A percentile compares a stretch with the other conserved stretches of the same genome.
Evolutionary conservation across 2,329 filamentous ascomycete species (phyloP).

Genomic region (Magnaporthiopsis rhizophila): DNA sequence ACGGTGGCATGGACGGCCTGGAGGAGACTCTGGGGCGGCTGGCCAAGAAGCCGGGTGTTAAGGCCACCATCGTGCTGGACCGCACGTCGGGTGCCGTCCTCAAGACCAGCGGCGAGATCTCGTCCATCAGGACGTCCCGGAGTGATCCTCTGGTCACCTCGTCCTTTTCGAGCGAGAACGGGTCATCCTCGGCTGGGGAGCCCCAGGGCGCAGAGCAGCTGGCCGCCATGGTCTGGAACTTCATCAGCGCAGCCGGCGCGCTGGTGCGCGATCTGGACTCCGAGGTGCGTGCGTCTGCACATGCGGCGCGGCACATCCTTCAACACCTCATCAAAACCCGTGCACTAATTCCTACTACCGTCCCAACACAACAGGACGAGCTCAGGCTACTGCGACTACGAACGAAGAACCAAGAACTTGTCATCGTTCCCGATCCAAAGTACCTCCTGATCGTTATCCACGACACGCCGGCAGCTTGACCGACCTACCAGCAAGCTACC

Average conservation of each 20-base stretch:
- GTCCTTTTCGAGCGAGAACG: conserved; percentile 6
- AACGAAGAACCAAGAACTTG: conserved; percentile 78
- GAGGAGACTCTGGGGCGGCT: conserved; percentile 60
- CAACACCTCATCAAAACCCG: neutral
- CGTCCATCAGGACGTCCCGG: conserved; percentile 43
- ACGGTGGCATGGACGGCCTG: conserved; percentile 46
- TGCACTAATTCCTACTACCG: conserved; percentile 3
- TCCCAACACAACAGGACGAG: conserved; percentile 49
- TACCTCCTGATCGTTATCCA: conserved; percentile 75
- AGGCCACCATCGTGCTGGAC: conserved; percentile 69
- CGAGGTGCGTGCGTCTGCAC: conserved; percentile 47
- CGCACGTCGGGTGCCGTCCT: conserved; percentile 65
- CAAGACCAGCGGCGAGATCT: conserved; percentile 63
- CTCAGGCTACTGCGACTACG: conserved; percentile 66
- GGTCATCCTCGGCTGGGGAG: conserved; percentile 24
- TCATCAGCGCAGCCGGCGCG: conserved; percentile 59
- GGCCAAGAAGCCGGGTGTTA: conserved; percentile 70
- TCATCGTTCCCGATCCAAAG: conserved; percentile 73
- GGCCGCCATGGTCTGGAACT: conserved; percentile 68
- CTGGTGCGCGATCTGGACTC: conserved; percentile 66
- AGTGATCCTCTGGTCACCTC: neutral
- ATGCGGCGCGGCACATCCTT: neutral
- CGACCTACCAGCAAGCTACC: neutral
- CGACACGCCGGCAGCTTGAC: conserved; percentile 60
- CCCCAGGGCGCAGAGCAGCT: conserved; percentile 56